phyloP scores from a whole-genome alignment of 768 basidiomycete genomes.

The Leucocoprinus sp. region DNA sequence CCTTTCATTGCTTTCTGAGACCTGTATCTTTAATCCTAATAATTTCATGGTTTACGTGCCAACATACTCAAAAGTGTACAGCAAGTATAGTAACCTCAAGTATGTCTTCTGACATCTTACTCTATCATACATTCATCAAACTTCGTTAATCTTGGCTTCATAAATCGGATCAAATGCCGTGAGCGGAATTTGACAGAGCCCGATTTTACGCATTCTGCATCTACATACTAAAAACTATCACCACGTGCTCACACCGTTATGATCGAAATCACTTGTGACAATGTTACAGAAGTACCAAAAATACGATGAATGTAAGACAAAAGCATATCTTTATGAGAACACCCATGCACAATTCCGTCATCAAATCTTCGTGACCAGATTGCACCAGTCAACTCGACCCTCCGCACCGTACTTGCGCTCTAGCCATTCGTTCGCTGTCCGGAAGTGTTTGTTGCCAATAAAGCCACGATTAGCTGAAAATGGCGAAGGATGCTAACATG shows the following conservation, averaged over 20 bases:
- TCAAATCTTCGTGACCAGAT: constrained; percentile 6
- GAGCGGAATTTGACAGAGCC: not conserved
- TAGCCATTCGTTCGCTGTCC: constrained; percentile 82
- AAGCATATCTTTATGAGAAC: too few relatives aligned
- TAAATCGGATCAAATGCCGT: not conserved
- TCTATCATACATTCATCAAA: constrained; percentile 10
- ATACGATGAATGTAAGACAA: too few relatives aligned
- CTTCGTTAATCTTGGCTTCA: not conserved
- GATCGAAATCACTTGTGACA: too few relatives aligned
- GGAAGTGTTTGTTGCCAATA: constrained; percentile 86
- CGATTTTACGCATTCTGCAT: too few relatives aligned
- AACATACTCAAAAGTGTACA: constrained; percentile 17
- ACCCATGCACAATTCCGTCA: not conserved
- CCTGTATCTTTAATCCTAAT: constrained; percentile 7
- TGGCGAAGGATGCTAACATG: constrained; percentile 73
- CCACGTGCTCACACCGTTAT: too few relatives aligned
- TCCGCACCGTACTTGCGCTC: constrained; percentile 66
- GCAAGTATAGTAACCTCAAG: constrained; percentile 10
- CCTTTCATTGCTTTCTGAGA: constrained; percentile 1
- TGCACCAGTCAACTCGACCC: constrained; percentile 68
- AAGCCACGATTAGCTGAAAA: constrained; percentile 73
- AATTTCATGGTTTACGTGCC: constrained; percentile 3
- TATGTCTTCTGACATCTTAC: constrained; percentile 1
- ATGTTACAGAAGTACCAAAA: too few relatives aligned
- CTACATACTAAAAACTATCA: too few relatives aligned